Evolutionary conservation across 192 early-diverging fungal species (phyloP).

Genomic region (Gonapodya sp.): DNA sequence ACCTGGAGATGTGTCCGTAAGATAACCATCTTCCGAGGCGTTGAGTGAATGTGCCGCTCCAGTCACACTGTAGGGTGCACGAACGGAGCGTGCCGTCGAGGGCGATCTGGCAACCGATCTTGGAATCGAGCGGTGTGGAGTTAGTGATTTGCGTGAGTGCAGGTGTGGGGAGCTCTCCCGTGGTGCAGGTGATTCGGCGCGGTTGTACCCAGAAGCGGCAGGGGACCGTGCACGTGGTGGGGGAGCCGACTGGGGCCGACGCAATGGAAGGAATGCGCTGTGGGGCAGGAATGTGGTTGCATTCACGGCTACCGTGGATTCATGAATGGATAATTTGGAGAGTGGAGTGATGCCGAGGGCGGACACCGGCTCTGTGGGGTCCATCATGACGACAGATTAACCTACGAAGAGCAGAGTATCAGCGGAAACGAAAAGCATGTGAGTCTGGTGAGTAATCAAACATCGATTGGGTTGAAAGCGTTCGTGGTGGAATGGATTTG

Average conservation of each 20-base stretch:
- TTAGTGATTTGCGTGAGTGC: background rate
- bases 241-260: background rate
- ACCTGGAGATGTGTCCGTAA: background rate
- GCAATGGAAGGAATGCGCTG: background rate
- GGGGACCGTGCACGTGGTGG: background rate
- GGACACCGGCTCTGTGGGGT: background rate
- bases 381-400: too few species aligned
- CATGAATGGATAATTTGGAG: background rate
- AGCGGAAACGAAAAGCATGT: too few species aligned
- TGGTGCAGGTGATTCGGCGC: background rate
- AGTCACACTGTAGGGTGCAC: too few species aligned
- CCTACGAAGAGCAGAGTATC: too few species aligned
- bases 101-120: background rate
- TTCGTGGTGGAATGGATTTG: too few species aligned
- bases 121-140: background rate
- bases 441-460: too few species aligned
- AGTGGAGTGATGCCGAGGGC: background rate
- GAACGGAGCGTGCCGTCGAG: too few species aligned
- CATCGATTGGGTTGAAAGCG: too few species aligned
- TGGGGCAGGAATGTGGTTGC: background rate
- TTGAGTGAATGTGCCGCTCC: too few species aligned
- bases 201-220: background rate
- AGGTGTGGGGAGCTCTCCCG: background rate
- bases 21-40: too few species aligned
- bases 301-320: background rate